These are phyloP conservation scores for Apophysomyces trapeziformis DNA, from an alignment of 371 early-diverging fungal genomes.

Conservation along the genomic window DNA sequence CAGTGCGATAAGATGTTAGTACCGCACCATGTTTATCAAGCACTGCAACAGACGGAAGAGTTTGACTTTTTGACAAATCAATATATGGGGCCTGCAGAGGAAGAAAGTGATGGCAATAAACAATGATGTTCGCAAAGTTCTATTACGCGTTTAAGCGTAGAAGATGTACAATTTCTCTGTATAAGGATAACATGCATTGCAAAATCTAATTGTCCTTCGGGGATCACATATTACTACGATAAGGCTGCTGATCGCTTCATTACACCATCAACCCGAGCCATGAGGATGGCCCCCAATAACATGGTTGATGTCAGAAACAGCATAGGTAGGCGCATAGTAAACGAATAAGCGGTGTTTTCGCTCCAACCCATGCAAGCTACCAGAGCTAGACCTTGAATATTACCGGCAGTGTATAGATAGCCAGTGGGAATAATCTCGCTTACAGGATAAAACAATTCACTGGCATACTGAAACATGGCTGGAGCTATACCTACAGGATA, in stretches of 20 bases:
- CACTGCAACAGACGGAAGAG: slow-evolving; percentile 41
- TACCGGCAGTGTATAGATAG: slow-evolving; percentile 47
- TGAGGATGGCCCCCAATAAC: slow-evolving; percentile 30
- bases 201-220: background rate
- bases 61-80: slow-evolving; percentile 61
- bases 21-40: slow-evolving; percentile 57
- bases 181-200: no score
- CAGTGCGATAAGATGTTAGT: slow-evolving; percentile 46
- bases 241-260: slow-evolving; percentile 30
- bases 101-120: slow-evolving; percentile 3
- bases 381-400: slow-evolving; percentile 43
- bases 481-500: slow-evolving; percentile 48
- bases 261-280: slow-evolving; percentile 37
- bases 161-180: no score
- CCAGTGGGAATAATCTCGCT: slow-evolving; percentile 58
- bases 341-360: slow-evolving; percentile 25
- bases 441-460: slow-evolving; percentile 48
- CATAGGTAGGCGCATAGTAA: slow-evolving; percentile 48
- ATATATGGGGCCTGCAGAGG: slow-evolving; percentile 42
- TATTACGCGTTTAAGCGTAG: background rate
- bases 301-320: slow-evolving; percentile 27
- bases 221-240: background rate
- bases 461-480: slow-evolving; percentile 57
- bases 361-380: slow-evolving; percentile 53
- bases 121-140: background rate